Conservation (phyloP, 2,329 filamentous ascomycete genomes). For the Claviceps paspali region DNA sequence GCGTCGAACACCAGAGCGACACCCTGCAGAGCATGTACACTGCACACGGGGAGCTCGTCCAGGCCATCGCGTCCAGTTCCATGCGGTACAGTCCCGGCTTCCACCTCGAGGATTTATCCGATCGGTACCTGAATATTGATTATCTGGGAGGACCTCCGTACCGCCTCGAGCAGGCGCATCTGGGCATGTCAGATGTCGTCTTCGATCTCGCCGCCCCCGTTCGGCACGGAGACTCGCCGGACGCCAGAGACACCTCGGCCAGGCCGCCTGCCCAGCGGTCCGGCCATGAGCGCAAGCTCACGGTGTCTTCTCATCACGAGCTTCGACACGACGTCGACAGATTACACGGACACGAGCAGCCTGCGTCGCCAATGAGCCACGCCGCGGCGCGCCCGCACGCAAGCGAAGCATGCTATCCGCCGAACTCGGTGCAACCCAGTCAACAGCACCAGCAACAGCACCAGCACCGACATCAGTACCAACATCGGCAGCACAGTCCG, state of each 20-base stretch:
- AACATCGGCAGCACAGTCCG: no score
- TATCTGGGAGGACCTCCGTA: slow-evolving; percentile 43
- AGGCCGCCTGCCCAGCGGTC: slow-evolving; percentile 14
- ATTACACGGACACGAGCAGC: neutral
- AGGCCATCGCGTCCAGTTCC: slow-evolving; percentile 46
- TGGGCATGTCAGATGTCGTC: slow-evolving; percentile 52
- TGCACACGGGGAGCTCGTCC: slow-evolving; percentile 69
- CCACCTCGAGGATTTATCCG: slow-evolving; percentile 77
- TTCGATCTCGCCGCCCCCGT: slow-evolving; percentile 47
- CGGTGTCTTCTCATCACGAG: slow-evolving; percentile 7
- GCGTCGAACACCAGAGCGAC: slow-evolving; percentile 65
- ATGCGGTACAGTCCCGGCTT: slow-evolving; percentile 67
- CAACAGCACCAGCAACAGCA: neutral
- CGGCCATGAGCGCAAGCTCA: slow-evolving; percentile 31
- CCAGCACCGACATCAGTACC: neutral
- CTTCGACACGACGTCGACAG: neutral
- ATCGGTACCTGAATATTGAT: slow-evolving; percentile 51
- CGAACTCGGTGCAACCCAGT: neutral
- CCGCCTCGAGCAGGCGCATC: slow-evolving; percentile 57
- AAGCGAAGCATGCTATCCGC: neutral
- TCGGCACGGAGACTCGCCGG: slow-evolving; percentile 36
- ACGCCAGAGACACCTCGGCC: slow-evolving; percentile 19
- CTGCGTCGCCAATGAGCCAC: neutral
- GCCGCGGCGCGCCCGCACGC: neutral
- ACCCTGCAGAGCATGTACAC: slow-evolving; percentile 63